Evolutionary conservation across 1,284 basidiomycete genomes (phyloP).

Genomic region (Omphalotus olearius): DNA sequence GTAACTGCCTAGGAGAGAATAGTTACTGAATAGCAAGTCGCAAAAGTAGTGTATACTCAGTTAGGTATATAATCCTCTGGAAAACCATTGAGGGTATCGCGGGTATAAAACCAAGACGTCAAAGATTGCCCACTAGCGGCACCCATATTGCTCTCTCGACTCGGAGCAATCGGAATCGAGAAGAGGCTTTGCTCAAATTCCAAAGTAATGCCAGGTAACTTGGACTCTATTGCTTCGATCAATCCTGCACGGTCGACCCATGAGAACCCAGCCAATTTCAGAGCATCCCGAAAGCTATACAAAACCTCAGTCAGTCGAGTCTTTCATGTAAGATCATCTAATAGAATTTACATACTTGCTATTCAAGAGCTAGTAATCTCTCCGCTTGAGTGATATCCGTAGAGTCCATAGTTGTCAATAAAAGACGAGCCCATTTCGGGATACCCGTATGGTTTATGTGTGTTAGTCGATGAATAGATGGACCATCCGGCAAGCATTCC

Average conservation of each 20-base stretch:
- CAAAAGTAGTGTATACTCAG: no score
- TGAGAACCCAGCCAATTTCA: slow-evolving; percentile 6
- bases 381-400: not conserved
- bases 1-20: no score
- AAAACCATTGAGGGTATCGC: no score
- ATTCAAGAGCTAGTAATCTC: not conserved
- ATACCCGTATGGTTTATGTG: not conserved
- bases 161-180: no score
- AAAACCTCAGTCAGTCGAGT: not conserved
- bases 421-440: slow-evolving; percentile 4
- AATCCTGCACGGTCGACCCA: slow-evolving; percentile 6
- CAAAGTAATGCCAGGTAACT: no score
- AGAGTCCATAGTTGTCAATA: slow-evolving; percentile 1
- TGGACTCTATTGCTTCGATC: slow-evolving; percentile 4
- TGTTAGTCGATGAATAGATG: slow-evolving; percentile 1
- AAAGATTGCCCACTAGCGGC: no score
- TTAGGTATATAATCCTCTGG: no score
- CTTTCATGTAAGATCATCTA: not conserved
- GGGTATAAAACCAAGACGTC: no score
- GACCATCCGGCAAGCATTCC: not conserved
- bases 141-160: no score
- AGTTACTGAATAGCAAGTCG: not conserved
- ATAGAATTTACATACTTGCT: not conserved
- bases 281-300: slow-evolving; percentile 2
- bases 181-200: no score